Percentiles rank a stretch among this genome's conserved stretches.
Conservation (phyloP, 1,139 yeast genomes). For the Taphrina communis region DNA sequence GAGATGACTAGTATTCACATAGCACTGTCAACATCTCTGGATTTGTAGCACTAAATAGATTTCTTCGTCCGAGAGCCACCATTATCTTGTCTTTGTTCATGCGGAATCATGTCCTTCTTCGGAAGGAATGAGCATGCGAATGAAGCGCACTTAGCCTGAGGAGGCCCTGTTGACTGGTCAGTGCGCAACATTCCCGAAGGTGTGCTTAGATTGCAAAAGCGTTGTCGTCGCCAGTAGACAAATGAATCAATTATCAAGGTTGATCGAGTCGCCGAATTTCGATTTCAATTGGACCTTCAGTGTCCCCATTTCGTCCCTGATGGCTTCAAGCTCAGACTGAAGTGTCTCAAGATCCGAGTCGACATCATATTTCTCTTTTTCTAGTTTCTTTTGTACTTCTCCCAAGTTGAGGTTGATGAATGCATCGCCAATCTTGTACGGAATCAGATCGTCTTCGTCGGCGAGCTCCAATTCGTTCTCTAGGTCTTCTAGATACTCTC, state of each 20-base stretch:
- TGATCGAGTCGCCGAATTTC: conserved; percentile 87
- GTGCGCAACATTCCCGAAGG: too few species aligned
- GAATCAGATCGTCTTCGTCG: conserved; percentile 70
- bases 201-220: too few species aligned
- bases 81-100: too few species aligned
- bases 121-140: too few species aligned
- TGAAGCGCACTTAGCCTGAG: too few species aligned
- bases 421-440: conserved; percentile 73
- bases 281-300: conserved; percentile 80
- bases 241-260: conserved; percentile 61
- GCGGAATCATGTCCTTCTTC: too few species aligned
- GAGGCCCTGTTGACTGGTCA: too few species aligned
- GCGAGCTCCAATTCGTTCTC: conserved; percentile 81
- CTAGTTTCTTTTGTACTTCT: conserved; percentile 71
- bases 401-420: conserved; percentile 71
- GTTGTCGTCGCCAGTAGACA: too few species aligned
- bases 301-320: conserved; percentile 62
- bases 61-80: too few species aligned
- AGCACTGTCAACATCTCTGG: too few species aligned
- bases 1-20: too few species aligned
- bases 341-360: conserved; percentile 59
- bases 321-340: conserved; percentile 59
- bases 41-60: too few species aligned
- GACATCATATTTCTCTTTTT: conserved; percentile 60
- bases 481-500: conserved; percentile 87